Conservation (phyloP, 2,329 filamentous ascomycete genomes). For the Calonectria naviculata region DNA sequence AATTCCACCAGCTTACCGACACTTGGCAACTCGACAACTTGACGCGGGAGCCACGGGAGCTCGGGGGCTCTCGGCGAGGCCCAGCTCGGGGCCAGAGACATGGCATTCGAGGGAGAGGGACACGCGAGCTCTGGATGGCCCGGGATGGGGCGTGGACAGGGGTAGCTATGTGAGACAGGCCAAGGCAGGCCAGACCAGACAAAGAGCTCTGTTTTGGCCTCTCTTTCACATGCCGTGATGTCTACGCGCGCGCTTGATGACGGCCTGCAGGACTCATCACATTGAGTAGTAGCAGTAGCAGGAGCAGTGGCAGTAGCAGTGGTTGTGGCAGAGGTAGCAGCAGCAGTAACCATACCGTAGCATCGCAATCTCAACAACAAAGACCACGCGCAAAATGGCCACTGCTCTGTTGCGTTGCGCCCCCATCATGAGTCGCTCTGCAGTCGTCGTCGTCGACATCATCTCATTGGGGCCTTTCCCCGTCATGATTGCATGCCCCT, state of each 20-base stretch:
- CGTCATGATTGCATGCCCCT: not conserved
- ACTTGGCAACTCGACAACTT: not conserved
- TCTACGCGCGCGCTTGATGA: not conserved
- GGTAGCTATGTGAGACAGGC: not conserved
- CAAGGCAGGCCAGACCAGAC: too few relatives aligned
- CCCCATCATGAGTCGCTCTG: not conserved
- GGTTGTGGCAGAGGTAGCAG: too few relatives aligned
- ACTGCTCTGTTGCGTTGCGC: not conserved
- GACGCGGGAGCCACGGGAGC: not conserved
- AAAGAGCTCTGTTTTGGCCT: too few relatives aligned
- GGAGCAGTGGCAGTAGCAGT: too few relatives aligned
- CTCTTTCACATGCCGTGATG: too few relatives aligned
- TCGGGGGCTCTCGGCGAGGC: constrained; percentile 1
- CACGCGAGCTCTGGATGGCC: not conserved
- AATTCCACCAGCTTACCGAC: not conserved
- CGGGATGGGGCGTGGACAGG: not conserved
- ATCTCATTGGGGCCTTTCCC: not conserved
- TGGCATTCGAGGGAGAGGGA: not conserved
- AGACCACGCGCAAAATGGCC: too few relatives aligned
- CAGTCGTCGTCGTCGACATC: not conserved
- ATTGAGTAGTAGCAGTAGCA: too few relatives aligned
- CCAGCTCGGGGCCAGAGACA: not conserved
- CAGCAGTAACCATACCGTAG: too few relatives aligned
- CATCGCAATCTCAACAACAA: too few relatives aligned
- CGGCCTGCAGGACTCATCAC: too few relatives aligned